These are phyloP conservation scores for Aspergillus biplanus DNA, from an alignment of 495 filamentous ascomycete genomes.

Conservation along the genomic window DNA sequence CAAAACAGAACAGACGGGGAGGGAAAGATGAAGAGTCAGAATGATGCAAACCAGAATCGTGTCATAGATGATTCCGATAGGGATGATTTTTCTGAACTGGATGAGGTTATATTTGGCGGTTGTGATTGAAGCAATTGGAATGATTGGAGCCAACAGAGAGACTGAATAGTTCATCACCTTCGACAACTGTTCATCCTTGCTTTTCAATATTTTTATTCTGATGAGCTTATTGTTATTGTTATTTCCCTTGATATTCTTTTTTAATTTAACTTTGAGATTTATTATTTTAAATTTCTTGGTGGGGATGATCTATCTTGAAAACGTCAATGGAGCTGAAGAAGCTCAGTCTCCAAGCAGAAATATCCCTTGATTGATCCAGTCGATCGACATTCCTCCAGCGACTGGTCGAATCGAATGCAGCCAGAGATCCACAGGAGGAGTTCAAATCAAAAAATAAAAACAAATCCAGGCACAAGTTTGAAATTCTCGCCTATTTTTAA, in stretches of 20 bases:
- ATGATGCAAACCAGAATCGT: constrained; percentile 11
- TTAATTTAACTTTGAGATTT: background rate
- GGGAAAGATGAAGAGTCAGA: background rate
- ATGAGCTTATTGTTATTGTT: background rate
- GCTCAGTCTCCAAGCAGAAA: background rate
- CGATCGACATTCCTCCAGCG: constrained; percentile 5
- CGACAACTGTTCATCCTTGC: constrained; percentile 9
- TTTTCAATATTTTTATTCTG: background rate
- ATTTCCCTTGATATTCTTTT: background rate
- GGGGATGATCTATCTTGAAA: constrained; percentile 6
- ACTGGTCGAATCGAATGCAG: constrained; percentile 3
- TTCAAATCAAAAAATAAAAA: background rate
- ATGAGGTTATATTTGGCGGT: constrained; percentile 6
- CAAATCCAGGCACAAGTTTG: background rate
- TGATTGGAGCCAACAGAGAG: constrained; percentile 19
- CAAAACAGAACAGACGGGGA: background rate
- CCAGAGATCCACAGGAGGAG: background rate
- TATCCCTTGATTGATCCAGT: constrained; percentile 10
- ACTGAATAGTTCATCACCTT: constrained; percentile 7
- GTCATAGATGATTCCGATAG: background rate
- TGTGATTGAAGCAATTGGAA: background rate
- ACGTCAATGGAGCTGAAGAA: constrained; percentile 1
- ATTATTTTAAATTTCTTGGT: background rate
- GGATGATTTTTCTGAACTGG: background rate
- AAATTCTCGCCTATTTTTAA: constrained; percentile 1